Conservation (phyloP, 2,329 filamentous ascomycete genomes). For the Aspergillus bombycis region DNA sequence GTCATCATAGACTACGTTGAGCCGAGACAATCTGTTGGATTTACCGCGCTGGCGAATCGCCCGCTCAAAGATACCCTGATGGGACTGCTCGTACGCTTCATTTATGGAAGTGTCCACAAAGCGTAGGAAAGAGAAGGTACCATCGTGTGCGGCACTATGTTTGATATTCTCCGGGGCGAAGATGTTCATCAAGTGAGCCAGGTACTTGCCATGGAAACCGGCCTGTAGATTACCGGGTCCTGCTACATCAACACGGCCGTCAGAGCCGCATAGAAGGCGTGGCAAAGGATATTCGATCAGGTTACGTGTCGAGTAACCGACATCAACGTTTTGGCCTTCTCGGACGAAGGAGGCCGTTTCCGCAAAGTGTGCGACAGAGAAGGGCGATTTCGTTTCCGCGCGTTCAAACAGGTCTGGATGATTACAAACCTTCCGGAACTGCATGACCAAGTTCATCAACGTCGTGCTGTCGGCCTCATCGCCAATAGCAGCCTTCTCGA, state of each 20-base stretch:
- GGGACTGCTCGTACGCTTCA: constrained; percentile 72
- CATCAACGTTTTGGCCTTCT: constrained; percentile 77
- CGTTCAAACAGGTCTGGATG: constrained; percentile 97
- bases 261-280: constrained; percentile 77
- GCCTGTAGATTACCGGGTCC: constrained; percentile 73
- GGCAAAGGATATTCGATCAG: constrained; percentile 84
- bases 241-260: constrained; percentile 73
- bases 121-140: constrained; percentile 84
- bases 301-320: constrained; percentile 86
- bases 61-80: constrained; percentile 72
- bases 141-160: constrained; percentile 61
- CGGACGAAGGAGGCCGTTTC: constrained; percentile 95
- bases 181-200: constrained; percentile 84
- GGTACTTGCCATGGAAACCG: constrained; percentile 77
- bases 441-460: constrained; percentile 99
- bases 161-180: constrained; percentile 81
- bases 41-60: constrained; percentile 61
- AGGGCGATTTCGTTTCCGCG: constrained; percentile 85
- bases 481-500: constrained; percentile 92
- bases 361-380: constrained; percentile 82
- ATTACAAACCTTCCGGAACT: constrained; percentile 99
- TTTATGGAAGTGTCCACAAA: constrained; percentile 77
- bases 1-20: constrained; percentile 69
- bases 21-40: constrained; percentile 62
- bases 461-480: constrained; percentile 95